Percentiles rank a stretch among this genome's conserved stretches.
These are phyloP conservation scores for Candida anutae DNA, from an alignment of 1,139 yeast species.

Conservation along the genomic window DNA sequence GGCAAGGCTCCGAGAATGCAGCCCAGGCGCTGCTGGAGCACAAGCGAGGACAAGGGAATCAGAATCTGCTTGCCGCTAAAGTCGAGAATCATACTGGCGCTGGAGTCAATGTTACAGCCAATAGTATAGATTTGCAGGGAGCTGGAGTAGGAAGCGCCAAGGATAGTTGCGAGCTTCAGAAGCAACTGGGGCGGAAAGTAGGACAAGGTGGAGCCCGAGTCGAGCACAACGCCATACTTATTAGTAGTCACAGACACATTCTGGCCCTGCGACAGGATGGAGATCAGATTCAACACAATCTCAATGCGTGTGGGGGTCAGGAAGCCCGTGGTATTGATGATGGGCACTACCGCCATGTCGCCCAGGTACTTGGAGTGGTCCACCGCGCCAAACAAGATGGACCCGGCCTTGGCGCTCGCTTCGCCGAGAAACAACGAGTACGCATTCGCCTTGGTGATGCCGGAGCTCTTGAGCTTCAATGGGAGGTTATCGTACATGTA, in stretches of 20 bases:
- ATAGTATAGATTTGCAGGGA: slow-evolving; percentile 22
- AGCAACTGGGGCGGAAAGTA: slow-evolving; percentile 23
- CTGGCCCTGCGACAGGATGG: slow-evolving; percentile 4
- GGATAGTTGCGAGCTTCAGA: slow-evolving; percentile 17
- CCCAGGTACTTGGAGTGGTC: slow-evolving; percentile 48
- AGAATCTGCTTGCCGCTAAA: slow-evolving; percentile 46
- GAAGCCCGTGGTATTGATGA: slow-evolving; percentile 17
- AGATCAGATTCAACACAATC: slow-evolving; percentile 16
- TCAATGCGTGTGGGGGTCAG: slow-evolving; percentile 19
- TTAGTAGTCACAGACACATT: slow-evolving; percentile 6
- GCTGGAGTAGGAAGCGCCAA: slow-evolving; percentile 24
- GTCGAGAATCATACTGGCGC: slow-evolving; percentile 26
- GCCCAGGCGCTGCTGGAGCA: slow-evolving; percentile 4
- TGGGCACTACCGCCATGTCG: slow-evolving; percentile 24
- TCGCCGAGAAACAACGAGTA: slow-evolving; percentile 38
- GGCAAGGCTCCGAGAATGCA: slow-evolving; percentile 26
- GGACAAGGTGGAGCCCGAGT: slow-evolving; percentile 26
- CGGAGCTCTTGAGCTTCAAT: slow-evolving; percentile 40
- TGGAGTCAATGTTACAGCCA: slow-evolving; percentile 13
- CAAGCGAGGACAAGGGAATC: slow-evolving; percentile 38
- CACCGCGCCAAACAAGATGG: slow-evolving; percentile 50
- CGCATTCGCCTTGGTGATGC: slow-evolving; percentile 38
- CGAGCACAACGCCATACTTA: slow-evolving; percentile 11
- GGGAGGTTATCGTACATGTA: slow-evolving; percentile 51
- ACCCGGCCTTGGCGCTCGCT: slow-evolving; percentile 21